These are phyloP conservation scores for Cyanophora paradoxa DNA, from an alignment of 78 protist genomes.

Conservation along the genomic window DNA sequence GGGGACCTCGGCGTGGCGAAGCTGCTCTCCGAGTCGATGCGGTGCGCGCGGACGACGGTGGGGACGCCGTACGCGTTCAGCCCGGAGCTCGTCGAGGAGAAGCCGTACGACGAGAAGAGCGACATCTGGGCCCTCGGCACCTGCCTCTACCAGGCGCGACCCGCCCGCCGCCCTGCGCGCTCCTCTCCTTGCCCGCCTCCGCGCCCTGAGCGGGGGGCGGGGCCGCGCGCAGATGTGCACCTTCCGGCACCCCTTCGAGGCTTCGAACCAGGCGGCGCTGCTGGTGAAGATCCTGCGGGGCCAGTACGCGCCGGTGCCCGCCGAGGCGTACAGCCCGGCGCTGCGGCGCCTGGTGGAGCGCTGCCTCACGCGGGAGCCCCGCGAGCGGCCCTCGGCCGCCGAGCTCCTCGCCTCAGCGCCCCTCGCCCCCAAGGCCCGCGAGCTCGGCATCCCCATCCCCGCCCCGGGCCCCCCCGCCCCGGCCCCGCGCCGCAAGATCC, in stretches of 20 bases:
- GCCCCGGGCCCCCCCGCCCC: too few species aligned
- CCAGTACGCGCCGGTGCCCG: not conserved
- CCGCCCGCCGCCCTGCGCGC: too few species aligned
- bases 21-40: not conserved
- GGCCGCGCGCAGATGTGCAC: constrained; percentile 15
- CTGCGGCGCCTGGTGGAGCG: too few species aligned
- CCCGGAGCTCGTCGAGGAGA: constrained; percentile 1
- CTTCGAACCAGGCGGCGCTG: not conserved
- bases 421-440: too few species aligned
- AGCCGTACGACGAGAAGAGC: constrained; percentile 2
- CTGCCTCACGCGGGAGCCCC: too few species aligned
- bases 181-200: too few species aligned
- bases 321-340: too few species aligned
- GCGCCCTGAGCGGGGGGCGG: too few species aligned
- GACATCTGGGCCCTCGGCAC: constrained; percentile 42
- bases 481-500: too few species aligned
- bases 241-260: constrained; percentile 6
- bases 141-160: constrained; percentile 32
- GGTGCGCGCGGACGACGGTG: not conserved
- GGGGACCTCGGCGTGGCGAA: not conserved
- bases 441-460: too few species aligned
- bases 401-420: too few species aligned
- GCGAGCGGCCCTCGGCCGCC: too few species aligned
- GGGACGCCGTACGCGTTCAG: constrained; percentile 1
- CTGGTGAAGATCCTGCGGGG: not conserved